phyloP scores from a whole-genome alignment of 176 grass and related monocot species.

The Puccinellia tenuiflora region DNA sequence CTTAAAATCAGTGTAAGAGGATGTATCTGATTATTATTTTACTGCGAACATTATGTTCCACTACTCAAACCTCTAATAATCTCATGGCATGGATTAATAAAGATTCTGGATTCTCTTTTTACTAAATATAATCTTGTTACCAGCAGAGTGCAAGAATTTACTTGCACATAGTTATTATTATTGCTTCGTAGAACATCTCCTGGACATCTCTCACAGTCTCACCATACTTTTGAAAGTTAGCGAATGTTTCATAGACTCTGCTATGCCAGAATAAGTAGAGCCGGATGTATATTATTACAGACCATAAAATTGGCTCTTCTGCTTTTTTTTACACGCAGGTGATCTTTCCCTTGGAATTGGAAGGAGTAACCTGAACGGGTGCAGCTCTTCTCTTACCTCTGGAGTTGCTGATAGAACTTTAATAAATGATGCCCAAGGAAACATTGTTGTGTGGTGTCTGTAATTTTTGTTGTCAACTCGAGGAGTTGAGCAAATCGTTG shows the following conservation, averaged over 20 bases:
- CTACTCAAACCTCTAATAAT: background rate
- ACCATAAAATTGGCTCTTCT: background rate
- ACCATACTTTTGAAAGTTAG: background rate
- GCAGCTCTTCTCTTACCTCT: slow-evolving; percentile 10
- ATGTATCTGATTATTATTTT: background rate
- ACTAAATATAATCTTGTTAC: background rate
- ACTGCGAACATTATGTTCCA: background rate
- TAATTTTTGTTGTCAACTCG: background rate
- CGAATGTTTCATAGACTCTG: background rate
- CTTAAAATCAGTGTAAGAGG: background rate
- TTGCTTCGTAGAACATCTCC: background rate
- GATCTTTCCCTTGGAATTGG: background rate
- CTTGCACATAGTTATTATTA: background rate
- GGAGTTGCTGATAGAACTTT: slow-evolving; percentile 22
- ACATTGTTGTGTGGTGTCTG: slow-evolving; percentile 25
- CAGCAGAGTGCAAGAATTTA: background rate
- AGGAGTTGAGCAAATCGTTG: background rate
- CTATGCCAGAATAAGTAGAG: background rate
- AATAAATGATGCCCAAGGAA: slow-evolving; percentile 50
- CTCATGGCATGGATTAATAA: background rate
- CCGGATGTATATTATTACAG: background rate
- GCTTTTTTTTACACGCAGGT: slow-evolving; percentile 16
- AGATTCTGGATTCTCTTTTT: background rate
- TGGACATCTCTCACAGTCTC: background rate
- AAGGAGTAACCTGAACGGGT: slow-evolving; percentile 17